Conservation (phyloP, 306 rosid genomes). For the Lupinus albus region DNA sequence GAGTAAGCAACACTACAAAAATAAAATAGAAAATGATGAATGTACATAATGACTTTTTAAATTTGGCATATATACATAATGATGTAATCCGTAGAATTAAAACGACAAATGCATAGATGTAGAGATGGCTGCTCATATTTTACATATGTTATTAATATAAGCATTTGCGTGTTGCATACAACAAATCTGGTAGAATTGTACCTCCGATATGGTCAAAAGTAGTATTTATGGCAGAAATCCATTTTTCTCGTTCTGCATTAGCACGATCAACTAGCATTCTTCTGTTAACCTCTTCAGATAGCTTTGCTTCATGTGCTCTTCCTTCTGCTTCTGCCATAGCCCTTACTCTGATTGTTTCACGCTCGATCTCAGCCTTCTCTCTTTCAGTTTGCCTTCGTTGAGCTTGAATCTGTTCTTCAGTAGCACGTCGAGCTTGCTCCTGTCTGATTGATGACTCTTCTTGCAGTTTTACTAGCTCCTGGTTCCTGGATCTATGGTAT, state of each 20-base stretch:
- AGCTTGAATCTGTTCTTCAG: slow-evolving; percentile 94
- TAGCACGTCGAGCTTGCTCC: slow-evolving; percentile 91
- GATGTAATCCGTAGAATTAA: not conserved
- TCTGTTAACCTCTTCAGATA: slow-evolving; percentile 89
- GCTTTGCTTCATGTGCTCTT: slow-evolving; percentile 88
- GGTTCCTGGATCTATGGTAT: slow-evolving; percentile 80
- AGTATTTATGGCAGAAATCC: slow-evolving; percentile 93
- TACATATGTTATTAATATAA: slow-evolving; percentile 17
- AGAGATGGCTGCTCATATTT: not conserved
- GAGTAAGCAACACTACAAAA: slow-evolving; percentile 14
- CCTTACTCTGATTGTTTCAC: slow-evolving; percentile 84
- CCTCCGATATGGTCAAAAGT: slow-evolving; percentile 99
- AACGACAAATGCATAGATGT: not conserved
- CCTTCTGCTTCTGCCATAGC: slow-evolving; percentile 97
- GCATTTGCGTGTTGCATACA: slow-evolving; percentile 5
- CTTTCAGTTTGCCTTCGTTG: slow-evolving; percentile 85
- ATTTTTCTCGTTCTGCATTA: slow-evolving; percentile 93
- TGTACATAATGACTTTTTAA: not conserved
- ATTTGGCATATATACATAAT: not conserved
- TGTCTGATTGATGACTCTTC: slow-evolving; percentile 92
- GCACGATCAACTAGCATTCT: slow-evolving; percentile 77
- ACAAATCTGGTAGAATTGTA: slow-evolving; percentile 39
- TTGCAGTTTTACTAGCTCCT: slow-evolving; percentile 90
- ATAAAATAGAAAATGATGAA: slow-evolving; percentile 20
- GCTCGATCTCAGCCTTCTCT: slow-evolving; percentile 94